Evolutionary conservation across 352 stramenopile species (phyloP).

Genomic region (Pythium aristosporum): DNA sequence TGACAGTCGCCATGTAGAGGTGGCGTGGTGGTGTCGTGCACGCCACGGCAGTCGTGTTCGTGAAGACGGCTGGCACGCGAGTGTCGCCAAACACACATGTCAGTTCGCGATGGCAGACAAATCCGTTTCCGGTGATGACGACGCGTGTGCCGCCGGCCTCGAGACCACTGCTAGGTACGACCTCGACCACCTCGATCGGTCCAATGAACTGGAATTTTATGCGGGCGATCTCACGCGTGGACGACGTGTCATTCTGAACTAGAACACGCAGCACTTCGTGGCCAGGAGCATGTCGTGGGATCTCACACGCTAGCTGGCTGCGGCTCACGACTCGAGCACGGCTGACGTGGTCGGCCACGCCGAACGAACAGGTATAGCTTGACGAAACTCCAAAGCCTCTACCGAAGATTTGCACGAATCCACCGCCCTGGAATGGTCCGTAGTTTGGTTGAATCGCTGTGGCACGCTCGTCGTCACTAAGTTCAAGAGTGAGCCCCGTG

Average conservation of each 20-base stretch:
- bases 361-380: constrained; percentile 18
- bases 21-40: constrained; percentile 20
- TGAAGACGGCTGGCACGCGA: constrained; percentile 17
- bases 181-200: constrained; percentile 1
- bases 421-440: constrained; percentile 15
- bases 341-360: not conserved
- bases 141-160: constrained; percentile 16
- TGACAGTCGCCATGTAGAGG: constrained; percentile 5
- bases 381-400: constrained; percentile 9
- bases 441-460: constrained; percentile 7
- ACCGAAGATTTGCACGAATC: constrained; percentile 6
- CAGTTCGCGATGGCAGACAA: constrained; percentile 23
- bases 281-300: constrained; percentile 4
- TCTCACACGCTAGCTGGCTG: constrained; percentile 1
- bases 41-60: constrained; percentile 16
- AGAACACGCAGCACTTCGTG: constrained; percentile 3
- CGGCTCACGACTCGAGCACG: not conserved
- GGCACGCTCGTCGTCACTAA: constrained; percentile 13
- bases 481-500: constrained; percentile 12
- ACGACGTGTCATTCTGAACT: not conserved
- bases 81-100: constrained; percentile 17
- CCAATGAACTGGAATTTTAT: constrained; percentile 19
- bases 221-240: constrained; percentile 6
- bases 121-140: constrained; percentile 16
- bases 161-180: constrained; percentile 11